Evolutionary conservation across 495 filamentous ascomycete species (phyloP).

Genomic region (Immersiella caudata): DNA sequence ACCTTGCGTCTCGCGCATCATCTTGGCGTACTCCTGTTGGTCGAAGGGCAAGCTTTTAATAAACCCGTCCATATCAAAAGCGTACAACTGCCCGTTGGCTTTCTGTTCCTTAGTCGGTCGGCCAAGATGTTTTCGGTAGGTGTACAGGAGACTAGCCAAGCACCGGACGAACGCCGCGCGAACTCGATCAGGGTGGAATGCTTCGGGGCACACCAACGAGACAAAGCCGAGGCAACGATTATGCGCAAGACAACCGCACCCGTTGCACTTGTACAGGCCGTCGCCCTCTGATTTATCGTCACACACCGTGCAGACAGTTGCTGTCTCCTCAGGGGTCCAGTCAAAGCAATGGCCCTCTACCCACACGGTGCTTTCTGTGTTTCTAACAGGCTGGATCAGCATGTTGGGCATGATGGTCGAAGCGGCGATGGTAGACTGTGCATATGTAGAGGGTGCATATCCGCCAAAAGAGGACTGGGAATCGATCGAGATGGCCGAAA

Average conservation of each 20-base stretch:
- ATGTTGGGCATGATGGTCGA: constrained; percentile 95
- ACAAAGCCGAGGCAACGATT: constrained; percentile 79
- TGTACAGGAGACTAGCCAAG: constrained; percentile 92
- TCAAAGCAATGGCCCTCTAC: constrained; percentile 92
- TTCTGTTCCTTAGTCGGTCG: constrained; percentile 81
- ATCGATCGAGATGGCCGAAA: constrained; percentile 78
- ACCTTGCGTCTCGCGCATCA: constrained; percentile 95
- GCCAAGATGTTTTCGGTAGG: constrained; percentile 82
- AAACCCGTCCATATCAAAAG: constrained; percentile 94
- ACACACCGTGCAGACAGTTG: constrained; percentile 78
- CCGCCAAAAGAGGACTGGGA: constrained; percentile 70
- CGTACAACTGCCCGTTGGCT: constrained; percentile 81
- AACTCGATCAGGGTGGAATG: constrained; percentile 89
- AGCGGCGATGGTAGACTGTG: constrained; percentile 95
- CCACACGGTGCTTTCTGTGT: constrained; percentile 87
- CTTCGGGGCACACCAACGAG: constrained; percentile 82
- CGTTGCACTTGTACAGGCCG: constrained; percentile 81
- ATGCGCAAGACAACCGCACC: constrained; percentile 77
- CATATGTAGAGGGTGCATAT: constrained; percentile 95
- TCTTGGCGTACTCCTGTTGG: constrained; percentile 82
- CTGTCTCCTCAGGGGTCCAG: constrained; percentile 67
- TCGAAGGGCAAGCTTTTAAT: constrained; percentile 87
- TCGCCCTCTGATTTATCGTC: constrained; percentile 85
- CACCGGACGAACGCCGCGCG: constrained; percentile 92
- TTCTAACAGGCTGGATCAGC: constrained; percentile 78